These are phyloP conservation scores for Pisolithus tinctorius DNA, from an alignment of 768 basidiomycete genomes.

Conservation along the genomic window DNA sequence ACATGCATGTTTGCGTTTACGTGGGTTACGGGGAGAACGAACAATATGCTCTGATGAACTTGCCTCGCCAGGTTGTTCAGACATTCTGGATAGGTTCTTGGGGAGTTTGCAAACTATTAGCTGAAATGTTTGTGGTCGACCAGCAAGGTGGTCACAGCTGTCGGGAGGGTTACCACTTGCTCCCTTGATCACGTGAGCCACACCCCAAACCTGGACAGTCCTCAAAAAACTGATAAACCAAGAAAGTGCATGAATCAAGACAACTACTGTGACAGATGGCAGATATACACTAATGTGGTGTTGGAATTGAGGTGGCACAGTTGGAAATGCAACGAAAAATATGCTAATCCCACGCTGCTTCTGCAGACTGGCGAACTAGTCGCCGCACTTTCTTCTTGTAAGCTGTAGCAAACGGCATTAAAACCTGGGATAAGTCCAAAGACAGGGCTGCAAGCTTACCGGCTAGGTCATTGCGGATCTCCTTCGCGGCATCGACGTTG, in stretches of 20 bases:
- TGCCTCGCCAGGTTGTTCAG: constrained; percentile 39
- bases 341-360: constrained; percentile 74
- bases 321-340: neutral
- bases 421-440: neutral
- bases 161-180: no score
- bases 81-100: constrained; percentile 18
- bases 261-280: constrained; percentile 4
- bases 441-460: constrained; percentile 33
- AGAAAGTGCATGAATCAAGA: neutral
- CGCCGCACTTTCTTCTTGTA: constrained; percentile 97
- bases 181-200: neutral
- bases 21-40: constrained; percentile 18
- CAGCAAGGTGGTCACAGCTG: no score
- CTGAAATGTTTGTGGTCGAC: constrained; percentile 9
- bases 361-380: constrained; percentile 79
- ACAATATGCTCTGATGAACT: constrained; percentile 17
- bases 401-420: constrained; percentile 33
- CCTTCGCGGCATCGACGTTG: constrained; percentile 93
- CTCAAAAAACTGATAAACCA: neutral
- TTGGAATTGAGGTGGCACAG: neutral
- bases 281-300: constrained; percentile 10
- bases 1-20: constrained; percentile 28
- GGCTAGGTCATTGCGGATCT: constrained; percentile 59
- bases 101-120: neutral
- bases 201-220: constrained; percentile 18